Percentiles rank a stretch among this genome's conserved stretches.
Conservation (phyloP, 371 early-diverging fungal species). For the Coemansia sp. region DNA sequence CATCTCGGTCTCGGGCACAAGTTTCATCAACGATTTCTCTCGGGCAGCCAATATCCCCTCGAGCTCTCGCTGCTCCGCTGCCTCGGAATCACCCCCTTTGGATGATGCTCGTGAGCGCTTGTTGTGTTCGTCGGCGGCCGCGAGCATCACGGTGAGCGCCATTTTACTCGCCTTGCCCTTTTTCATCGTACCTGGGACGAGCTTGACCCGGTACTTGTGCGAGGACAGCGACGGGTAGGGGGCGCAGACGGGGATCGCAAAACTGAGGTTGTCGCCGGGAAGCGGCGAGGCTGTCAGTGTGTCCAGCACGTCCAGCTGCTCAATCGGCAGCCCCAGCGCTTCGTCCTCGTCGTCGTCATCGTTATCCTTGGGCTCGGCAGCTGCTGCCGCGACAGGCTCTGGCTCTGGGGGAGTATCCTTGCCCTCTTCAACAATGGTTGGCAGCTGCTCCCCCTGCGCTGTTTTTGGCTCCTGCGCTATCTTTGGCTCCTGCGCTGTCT, state of each 20-base stretch:
- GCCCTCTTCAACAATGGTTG: slow-evolving; percentile 26
- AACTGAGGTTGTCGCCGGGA: slow-evolving; percentile 78
- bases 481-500: background rate
- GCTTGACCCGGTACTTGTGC: slow-evolving; percentile 95
- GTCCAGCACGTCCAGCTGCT: slow-evolving; percentile 67
- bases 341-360: slow-evolving; percentile 7
- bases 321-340: background rate
- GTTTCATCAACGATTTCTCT: slow-evolving; percentile 79
- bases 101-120: slow-evolving; percentile 53
- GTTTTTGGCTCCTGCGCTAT: too few species aligned
- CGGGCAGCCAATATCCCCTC: slow-evolving; percentile 49
- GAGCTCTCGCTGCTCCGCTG: slow-evolving; percentile 32
- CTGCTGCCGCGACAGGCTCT: background rate
- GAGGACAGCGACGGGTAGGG: slow-evolving; percentile 87
- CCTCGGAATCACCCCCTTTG: slow-evolving; percentile 16
- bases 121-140: slow-evolving; percentile 32
- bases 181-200: slow-evolving; percentile 94
- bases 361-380: background rate
- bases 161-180: slow-evolving; percentile 84
- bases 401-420: background rate
- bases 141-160: slow-evolving; percentile 57
- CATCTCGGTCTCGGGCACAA: slow-evolving; percentile 82
- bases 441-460: background rate
- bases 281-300: slow-evolving; percentile 75
- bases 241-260: slow-evolving; percentile 95